Base-by-base conservation (phyloP, 1,284 basidiomycete species). In the Trametes sp. region DNA sequence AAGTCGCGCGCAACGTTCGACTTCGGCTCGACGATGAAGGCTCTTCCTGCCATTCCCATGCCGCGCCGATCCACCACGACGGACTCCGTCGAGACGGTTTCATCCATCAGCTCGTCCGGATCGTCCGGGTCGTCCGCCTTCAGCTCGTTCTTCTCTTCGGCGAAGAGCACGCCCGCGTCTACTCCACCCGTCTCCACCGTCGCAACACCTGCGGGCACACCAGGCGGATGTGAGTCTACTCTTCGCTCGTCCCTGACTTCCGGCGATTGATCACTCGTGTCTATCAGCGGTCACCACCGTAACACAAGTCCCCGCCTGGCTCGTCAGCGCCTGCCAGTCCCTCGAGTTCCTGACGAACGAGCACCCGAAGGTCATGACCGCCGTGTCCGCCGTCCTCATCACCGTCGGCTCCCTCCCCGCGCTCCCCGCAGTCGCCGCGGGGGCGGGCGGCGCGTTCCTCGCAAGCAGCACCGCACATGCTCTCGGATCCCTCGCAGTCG, bases 301-400 rank as follows among this genome's bases (percentile, higher is more conserved):
- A 7, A 80, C 84, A 11, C 83, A 89, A 62, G 90, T 86, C 6
- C 90, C 90, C 0, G 77, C 84, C 0, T 92, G 90, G 90, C 81
- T 92, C 28, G 71, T 92, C 57, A 90, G 91, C 69, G 90, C 90
- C 4, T 87, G 86, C 68, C 84, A 81, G 52, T 90, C 90, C 14
- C 82, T 92, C 65, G 89, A 91, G 59, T 89, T 84, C 76, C 82
- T 92, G 57, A 85, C 85, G 9, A 82, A 79, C 62, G 90, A 92
- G 69, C 89, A 92, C 69, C 90, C 90, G 3, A 88, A 87, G 71
- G 83, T 84, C 29, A 91, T 92, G 88, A 86, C 83, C 63, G 84
- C 89, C 41, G 73, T 92, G 56, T 88, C 88, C 62, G 90, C 90
- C 7, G 84, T 92, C 60, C 83, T 92, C 65, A 89, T 92, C 72